Evolutionary conservation across 305 asterid genomes (phyloP).

Genomic region (Fraxinus velutina): DNA sequence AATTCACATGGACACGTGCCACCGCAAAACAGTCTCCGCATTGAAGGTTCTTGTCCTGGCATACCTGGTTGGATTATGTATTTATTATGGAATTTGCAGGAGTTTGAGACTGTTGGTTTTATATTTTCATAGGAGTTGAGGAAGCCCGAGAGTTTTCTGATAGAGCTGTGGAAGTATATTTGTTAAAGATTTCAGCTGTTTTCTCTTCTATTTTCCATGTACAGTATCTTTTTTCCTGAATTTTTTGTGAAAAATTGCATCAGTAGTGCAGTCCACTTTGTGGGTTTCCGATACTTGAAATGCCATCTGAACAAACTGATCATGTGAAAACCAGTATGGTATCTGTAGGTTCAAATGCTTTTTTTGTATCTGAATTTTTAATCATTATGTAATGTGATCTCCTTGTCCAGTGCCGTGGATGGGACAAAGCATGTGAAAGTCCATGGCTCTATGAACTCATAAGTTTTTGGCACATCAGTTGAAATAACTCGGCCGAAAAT

Average conservation of each 20-base stretch:
- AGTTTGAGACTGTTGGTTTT: background rate
- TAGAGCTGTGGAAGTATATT: background rate
- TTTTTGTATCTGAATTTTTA: background rate
- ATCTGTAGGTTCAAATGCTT: background rate
- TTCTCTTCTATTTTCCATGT: background rate
- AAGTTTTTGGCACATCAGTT: background rate
- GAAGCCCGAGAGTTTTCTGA: background rate
- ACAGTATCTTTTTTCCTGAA: background rate
- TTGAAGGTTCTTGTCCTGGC: background rate
- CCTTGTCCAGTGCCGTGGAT: background rate
- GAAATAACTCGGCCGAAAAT: background rate
- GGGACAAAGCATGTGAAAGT: background rate
- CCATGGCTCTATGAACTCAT: background rate
- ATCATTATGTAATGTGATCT: background rate
- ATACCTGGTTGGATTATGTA: background rate
- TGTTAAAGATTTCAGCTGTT: background rate
- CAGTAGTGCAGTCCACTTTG: background rate
- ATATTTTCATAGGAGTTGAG: background rate
- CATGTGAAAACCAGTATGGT: background rate
- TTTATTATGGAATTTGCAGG: background rate
- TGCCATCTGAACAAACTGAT: background rate
- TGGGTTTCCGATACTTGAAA: background rate
- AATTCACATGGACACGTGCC: background rate
- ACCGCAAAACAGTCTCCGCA: background rate
- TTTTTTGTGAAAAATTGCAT: background rate